Base-by-base conservation (phyloP, 2,329 filamentous ascomycete genomes). In the Botrytis fragariae region DNA sequence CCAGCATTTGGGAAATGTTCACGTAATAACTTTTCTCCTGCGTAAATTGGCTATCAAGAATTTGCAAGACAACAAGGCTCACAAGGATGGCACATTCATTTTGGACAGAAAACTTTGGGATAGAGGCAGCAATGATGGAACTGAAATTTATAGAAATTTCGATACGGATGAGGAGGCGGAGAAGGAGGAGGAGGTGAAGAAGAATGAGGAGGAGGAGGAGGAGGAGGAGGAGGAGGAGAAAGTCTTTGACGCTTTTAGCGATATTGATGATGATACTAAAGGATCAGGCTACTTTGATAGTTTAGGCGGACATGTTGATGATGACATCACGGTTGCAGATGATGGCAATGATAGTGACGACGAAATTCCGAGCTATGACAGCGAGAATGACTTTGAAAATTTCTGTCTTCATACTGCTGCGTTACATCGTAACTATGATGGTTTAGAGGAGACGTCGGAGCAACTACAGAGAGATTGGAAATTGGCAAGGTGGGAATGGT, bases 81-180 rank as follows among this genome's bases (percentile, higher is more conserved):
- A 29, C 51, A 16, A 3, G n/a, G 3, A 1, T 7, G n/a, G n/a
- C 6, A 54, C 5, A 18, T 3, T 9, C 3, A 14, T 29, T 29
- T 29, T 14, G n/a, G 0, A 16, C 14, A 18, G 3, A 1, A 29
- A 29, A 16, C 1, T 3, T 18, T n/a, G 1, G 51, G 14, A 54
- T 54, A 2, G 14, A 12, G 12, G 7, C 6, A 54, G 2, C 6
- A 14, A 16, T 7, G 2, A 16, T n/a, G 25, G 3, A 14, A 54
- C 48, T 54, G 5, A 7, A 29, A 16, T n/a, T 6, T 16, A 54
- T 54, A 25, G 12, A 16, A 3, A 14, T 54, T 16, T 5, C 6
- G 51, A 29, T 54, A 51, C 9, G 22, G 51, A 14, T 22, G 20
- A 45, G 44, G 44, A 20, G 44, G 16, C 5, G 39, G 14, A 16